These are phyloP conservation scores for Daldinia vernicosa DNA, from an alignment of 495 filamentous ascomycete genomes.

Conservation along the genomic window DNA sequence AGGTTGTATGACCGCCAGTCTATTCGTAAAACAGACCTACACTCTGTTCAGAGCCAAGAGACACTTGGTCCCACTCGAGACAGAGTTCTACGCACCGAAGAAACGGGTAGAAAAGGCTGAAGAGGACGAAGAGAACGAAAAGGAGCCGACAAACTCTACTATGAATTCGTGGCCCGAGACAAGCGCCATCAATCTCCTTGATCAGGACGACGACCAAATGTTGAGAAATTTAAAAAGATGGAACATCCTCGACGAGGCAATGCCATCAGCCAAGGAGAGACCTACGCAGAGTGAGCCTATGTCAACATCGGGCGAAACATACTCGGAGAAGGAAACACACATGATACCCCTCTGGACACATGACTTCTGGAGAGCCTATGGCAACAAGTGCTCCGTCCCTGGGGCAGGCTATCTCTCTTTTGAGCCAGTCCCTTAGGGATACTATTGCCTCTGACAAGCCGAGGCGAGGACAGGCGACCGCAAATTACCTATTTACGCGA, in stretches of 20 bases:
- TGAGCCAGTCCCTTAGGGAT: background rate
- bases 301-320: conserved; percentile 6
- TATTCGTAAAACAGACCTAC: conserved; percentile 69
- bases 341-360: conserved; percentile 27
- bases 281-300: no score
- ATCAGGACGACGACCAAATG: conserved; percentile 11
- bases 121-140: background rate
- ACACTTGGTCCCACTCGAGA: background rate
- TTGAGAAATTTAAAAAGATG: conserved; percentile 16
- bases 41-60: conserved; percentile 48
- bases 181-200: conserved; percentile 14
- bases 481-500: background rate
- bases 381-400: conserved; percentile 20
- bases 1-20: conserved; percentile 68
- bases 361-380: conserved; percentile 28
- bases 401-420: conserved; percentile 20
- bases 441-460: background rate
- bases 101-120: no score
- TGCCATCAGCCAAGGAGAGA: background rate
- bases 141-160: background rate
- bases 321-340: conserved; percentile 2
- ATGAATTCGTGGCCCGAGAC: background rate
- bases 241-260: conserved; percentile 15
- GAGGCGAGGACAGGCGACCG: background rate
- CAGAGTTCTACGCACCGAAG: conserved; percentile 2